A percentile compares a stretch with the other conserved stretches of the same genome.
Evolutionary conservation across 2,329 filamentous ascomycete genomes (phyloP).

Genomic region (Aspergillus phoenicis): DNA sequence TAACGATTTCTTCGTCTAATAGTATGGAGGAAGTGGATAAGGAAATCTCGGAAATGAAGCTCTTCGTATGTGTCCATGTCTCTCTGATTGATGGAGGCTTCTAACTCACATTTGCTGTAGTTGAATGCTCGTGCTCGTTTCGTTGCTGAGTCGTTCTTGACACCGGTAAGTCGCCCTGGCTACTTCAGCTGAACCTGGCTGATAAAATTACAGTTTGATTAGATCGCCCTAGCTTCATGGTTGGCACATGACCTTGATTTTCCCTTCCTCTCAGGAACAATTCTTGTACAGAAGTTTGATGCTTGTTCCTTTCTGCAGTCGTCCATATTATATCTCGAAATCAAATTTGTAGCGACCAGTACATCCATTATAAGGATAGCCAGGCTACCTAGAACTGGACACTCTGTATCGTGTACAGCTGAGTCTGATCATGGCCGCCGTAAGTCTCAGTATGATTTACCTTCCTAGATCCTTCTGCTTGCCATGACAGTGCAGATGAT

Average conservation of each 20-base stretch:
- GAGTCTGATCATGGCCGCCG: not conserved
- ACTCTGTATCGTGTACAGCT: not conserved
- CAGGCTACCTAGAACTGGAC: not conserved
- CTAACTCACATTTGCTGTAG: slow-evolving; percentile 52
- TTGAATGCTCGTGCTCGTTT: slow-evolving; percentile 96
- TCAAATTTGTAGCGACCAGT: slow-evolving; percentile 8
- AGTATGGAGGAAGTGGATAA: slow-evolving; percentile 98
- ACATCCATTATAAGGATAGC: not conserved
- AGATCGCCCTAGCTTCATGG: slow-evolving; percentile 17
- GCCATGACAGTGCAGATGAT: not conserved
- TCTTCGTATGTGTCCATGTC: slow-evolving; percentile 70
- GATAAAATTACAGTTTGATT: slow-evolving; percentile 33
- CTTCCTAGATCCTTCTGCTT: not conserved
- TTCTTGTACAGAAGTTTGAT: slow-evolving; percentile 24
- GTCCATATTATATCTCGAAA: slow-evolving; percentile 9
- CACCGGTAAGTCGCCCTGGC: slow-evolving; percentile 64
- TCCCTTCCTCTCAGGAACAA: slow-evolving; percentile 16
- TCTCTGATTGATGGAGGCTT: not conserved
- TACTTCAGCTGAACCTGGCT: not conserved
- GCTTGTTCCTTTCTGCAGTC: slow-evolving; percentile 19
- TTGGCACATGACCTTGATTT: slow-evolving; percentile 25
- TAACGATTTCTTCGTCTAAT: not conserved
- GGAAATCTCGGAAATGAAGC: slow-evolving; percentile 99
- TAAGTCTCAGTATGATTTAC: not conserved
- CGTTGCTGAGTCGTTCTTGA: slow-evolving; percentile 96